A percentile compares a stretch with the other conserved stretches of the same genome.
Evolutionary conservation across 768 basidiomycete species (phyloP).

Genomic region (Amanita polypyramis): DNA sequence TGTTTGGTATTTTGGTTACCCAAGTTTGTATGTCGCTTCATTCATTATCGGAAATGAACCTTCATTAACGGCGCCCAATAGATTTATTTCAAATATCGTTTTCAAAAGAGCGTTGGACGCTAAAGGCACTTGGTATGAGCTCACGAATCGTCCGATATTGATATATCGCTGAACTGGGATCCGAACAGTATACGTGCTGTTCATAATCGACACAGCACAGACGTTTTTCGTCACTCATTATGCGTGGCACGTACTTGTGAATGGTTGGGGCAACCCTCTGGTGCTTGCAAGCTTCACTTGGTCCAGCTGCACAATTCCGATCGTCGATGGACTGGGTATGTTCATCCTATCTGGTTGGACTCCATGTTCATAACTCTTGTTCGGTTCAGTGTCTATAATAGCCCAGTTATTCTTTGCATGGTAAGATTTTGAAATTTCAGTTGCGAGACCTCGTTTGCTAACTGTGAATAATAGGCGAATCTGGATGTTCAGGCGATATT

Average conservation of each 20-base stretch:
- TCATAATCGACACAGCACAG: slow-evolving; percentile 2
- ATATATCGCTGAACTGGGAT: background rate
- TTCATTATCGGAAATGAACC: background rate
- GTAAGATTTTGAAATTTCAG: background rate
- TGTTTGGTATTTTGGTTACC: slow-evolving; percentile 4
- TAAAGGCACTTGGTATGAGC: background rate
- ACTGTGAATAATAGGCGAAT: background rate
- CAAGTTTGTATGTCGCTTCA: background rate
- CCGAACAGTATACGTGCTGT: background rate
- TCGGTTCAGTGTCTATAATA: slow-evolving; percentile 1
- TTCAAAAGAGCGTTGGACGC: slow-evolving; percentile 4
- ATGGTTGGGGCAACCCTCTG: background rate
- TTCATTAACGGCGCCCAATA: background rate
- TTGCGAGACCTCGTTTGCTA: background rate
- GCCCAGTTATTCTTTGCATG: slow-evolving; percentile 6
- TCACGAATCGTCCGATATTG: too few species aligned
- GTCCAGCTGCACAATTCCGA: slow-evolving; percentile 3
- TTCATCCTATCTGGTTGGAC: background rate
- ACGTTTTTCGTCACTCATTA: slow-evolving; percentile 5
- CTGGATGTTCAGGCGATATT: slow-evolving; percentile 2
- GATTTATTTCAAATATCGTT: slow-evolving; percentile 5
- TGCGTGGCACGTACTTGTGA: slow-evolving; percentile 1
- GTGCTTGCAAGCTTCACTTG: slow-evolving; percentile 1
- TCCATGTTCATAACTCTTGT: background rate
- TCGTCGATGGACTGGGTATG: background rate